phyloP scores from a whole-genome alignment of 148 eudicot species.

The Chenopodium album region DNA sequence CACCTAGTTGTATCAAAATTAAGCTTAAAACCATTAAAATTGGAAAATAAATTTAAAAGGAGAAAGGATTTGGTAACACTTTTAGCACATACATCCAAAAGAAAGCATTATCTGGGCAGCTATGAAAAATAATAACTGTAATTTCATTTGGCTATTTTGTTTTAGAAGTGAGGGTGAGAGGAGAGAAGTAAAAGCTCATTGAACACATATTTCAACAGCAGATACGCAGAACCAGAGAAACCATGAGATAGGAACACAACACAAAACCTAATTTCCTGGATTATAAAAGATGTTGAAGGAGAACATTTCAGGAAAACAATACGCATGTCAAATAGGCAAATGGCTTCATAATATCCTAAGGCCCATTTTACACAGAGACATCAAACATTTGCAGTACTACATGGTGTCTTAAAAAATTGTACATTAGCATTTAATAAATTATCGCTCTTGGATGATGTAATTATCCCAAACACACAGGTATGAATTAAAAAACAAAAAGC shows the following conservation, averaged over 20 bases:
- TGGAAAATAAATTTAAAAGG: not conserved
- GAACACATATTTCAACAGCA: not conserved
- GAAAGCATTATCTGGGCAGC: not conserved
- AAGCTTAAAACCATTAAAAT: not conserved
- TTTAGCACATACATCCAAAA: not conserved
- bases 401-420: not conserved
- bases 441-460: not conserved
- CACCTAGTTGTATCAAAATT: conserved; percentile 43
- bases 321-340: not conserved
- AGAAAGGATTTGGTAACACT: not conserved
- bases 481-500: conserved; percentile 1
- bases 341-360: not conserved
- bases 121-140: not conserved
- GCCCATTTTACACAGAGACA: not conserved
- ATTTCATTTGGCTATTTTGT: not conserved
- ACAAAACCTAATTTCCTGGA: not conserved
- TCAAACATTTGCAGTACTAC: not conserved
- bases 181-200: not conserved
- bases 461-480: not conserved
- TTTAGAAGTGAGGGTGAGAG: not conserved
- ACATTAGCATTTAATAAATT: not conserved
- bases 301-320: not conserved
- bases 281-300: not conserved
- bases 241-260: not conserved
- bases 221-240: not conserved